Evolutionary conservation across 2,329 filamentous ascomycete genomes (phyloP).

Genomic region (Lanzia echinophila): DNA sequence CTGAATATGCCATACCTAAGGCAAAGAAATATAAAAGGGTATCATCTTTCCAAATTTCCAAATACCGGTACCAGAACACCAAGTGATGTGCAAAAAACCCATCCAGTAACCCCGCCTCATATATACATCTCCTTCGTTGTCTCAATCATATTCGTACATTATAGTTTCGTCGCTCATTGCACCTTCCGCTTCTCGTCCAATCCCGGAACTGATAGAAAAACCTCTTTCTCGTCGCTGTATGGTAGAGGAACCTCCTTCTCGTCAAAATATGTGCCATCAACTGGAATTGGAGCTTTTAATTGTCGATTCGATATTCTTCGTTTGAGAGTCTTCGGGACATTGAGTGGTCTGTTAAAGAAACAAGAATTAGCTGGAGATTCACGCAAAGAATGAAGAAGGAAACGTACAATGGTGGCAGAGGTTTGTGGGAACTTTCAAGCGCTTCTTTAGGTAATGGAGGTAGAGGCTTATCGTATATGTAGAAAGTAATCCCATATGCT

Average conservation of each 20-base stretch:
- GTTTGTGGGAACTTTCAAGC: not conserved
- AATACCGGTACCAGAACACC: not conserved
- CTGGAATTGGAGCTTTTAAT: not conserved
- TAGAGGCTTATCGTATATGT: slow-evolving; percentile 8
- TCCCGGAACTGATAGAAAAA: not conserved
- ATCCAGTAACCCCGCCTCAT: not conserved
- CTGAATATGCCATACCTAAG: too few relatives aligned
- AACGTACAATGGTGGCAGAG: slow-evolving; percentile 8
- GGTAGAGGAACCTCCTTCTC: slow-evolving; percentile 7
- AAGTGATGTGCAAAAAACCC: not conserved
- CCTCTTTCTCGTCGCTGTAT: slow-evolving; percentile 7
- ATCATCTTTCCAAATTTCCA: not conserved
- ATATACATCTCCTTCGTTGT: not conserved
- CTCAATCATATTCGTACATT: not conserved
- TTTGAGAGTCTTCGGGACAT: not conserved
- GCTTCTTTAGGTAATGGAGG: slow-evolving; percentile 5
- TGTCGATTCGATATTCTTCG: not conserved
- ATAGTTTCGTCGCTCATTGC: not conserved
- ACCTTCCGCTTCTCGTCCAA: not conserved
- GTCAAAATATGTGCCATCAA: not conserved
- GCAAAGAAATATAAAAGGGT: not conserved
- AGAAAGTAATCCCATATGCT: slow-evolving; percentile 5
- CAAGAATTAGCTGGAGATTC: not conserved
- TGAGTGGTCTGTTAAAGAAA: not conserved
- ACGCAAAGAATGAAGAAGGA: not conserved